Evolutionary conservation across 768 basidiomycete genomes (phyloP), one percentile per base, ranked within the genome.

Genomic region (Tulasnella sp.): DNA sequence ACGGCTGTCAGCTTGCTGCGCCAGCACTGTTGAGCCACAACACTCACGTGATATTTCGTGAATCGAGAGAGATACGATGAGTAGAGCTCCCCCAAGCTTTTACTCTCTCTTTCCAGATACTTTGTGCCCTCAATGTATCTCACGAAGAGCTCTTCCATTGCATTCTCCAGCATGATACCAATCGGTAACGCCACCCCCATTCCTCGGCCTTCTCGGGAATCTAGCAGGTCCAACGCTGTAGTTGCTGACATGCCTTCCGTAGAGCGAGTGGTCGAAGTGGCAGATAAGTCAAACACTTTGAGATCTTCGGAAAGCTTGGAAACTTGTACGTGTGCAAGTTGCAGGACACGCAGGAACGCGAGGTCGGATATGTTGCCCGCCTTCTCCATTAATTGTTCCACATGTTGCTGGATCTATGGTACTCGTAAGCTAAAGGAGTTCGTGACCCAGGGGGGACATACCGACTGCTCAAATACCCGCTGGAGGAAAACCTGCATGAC

Each of bases 401-500:
- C 78, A 65, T 96, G 87, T 75, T 92, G 89, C 75, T 98, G 93
- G 61, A 99, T 92, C 94, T 97, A 65, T 21, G 32, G 43, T 34
- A 9, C 4, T 49, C 17, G 19, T 27, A 27, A 21, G 37, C 34
- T 31, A 6, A 29, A 31, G 34, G 17, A 14, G 34, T 2, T 29
- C 19, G 27, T 7, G 29, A 9, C 27, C 4, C 27, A 25, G 27
- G 3, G 7, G 25, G 4, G 2, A 72, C 86, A 63, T 69, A 93
- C 92, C 45, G 91, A 89, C 74, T 97, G 96, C 2, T 93, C 94
- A 70, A 99, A 99, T 0, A 99, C 90, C 32, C 96, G 77, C 65
- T 97, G 96, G 39, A 99, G 68, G 69, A 99, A 98, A 14, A 97
- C 93, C 68, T 96, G 91, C 90, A 98, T 93, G 3, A 99, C 96